phyloP scores from a whole-genome alignment of 2,329 filamentous ascomycete genomes.

The Pyrenophora teres region DNA sequence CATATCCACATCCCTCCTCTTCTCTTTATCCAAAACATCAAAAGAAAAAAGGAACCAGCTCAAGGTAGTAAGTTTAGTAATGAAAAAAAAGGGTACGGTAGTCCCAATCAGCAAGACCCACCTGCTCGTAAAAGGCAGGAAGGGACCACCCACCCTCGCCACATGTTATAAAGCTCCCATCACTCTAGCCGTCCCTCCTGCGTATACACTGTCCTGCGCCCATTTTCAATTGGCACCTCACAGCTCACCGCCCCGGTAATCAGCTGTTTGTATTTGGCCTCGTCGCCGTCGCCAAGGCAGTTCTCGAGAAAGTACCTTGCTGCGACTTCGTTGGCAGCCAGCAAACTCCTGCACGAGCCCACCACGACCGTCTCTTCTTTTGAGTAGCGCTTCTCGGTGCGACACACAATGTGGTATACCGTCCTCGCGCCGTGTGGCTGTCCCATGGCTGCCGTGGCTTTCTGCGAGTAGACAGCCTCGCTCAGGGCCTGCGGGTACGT shows the following conservation, averaged over 20 bases:
- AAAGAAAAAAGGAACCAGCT: no score
- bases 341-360: conserved; percentile 1
- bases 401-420: conserved; percentile 2
- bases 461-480: conserved; percentile 14
- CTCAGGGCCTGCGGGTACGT: conserved; percentile 20
- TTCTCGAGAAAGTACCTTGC: conserved; percentile 11
- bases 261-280: conserved; percentile 2
- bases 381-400: background rate
- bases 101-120: no score
- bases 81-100: no score
- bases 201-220: conserved; percentile 1
- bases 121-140: no score
- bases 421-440: conserved; percentile 2
- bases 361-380: conserved; percentile 3
- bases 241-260: conserved; percentile 9
- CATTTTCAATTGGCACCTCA: conserved; percentile 1
- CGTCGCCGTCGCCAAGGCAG: conserved; percentile 1
- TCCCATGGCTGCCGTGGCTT: conserved; percentile 1
- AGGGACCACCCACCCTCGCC: no score
- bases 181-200: conserved; percentile 9
- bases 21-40: no score
- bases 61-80: no score
- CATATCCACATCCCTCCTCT: no score
- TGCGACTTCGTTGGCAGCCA: conserved; percentile 9
- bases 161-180: background rate